Conservation (phyloP, 768 basidiomycete species). For the Pulveroboletus ravenelii region DNA sequence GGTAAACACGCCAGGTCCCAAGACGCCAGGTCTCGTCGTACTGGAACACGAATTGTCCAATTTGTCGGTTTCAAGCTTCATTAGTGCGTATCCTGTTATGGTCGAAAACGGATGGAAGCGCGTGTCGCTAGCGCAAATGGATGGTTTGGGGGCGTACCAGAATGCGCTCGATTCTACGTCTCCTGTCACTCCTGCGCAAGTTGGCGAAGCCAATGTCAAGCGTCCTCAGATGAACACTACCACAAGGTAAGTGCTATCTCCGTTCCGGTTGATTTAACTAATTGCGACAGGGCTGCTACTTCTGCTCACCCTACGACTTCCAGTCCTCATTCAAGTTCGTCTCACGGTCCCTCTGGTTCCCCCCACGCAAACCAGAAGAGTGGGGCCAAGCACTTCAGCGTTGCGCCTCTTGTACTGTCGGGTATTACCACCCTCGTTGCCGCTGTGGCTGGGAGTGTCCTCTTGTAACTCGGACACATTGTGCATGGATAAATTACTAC, state of each 20-base stretch:
- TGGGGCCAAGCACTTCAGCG: constrained; percentile 24
- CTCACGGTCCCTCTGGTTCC: constrained; percentile 15
- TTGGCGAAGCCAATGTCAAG: constrained; percentile 18
- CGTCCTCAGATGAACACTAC: constrained; percentile 14
- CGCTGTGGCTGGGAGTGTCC: constrained; percentile 18
- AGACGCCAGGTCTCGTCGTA: constrained; percentile 73
- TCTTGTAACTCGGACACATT: constrained; percentile 14
- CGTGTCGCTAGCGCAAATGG: constrained; percentile 46
- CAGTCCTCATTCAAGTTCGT: constrained; percentile 5
- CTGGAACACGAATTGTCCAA: constrained; percentile 80
- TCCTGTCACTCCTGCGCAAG: constrained; percentile 21
- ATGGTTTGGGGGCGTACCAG: constrained; percentile 41
- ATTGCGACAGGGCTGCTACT: constrained; percentile 4
- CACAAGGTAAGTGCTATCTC: constrained; percentile 4
- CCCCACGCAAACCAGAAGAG: constrained; percentile 33
- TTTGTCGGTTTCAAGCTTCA: constrained; percentile 61
- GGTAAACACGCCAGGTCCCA: constrained; percentile 41
- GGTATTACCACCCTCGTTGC: constrained; percentile 22
- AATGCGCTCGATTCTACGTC: constrained; percentile 37
- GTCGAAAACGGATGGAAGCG: constrained; percentile 67
- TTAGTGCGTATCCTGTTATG: constrained; percentile 59
- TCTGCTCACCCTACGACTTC: neutral
- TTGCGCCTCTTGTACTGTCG: constrained; percentile 19
- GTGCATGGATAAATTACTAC: constrained; percentile 13
- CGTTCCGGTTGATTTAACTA: neutral